Conservation (phyloP, 176 grass and related monocot genomes). For the Oryza brachyantha region DNA sequence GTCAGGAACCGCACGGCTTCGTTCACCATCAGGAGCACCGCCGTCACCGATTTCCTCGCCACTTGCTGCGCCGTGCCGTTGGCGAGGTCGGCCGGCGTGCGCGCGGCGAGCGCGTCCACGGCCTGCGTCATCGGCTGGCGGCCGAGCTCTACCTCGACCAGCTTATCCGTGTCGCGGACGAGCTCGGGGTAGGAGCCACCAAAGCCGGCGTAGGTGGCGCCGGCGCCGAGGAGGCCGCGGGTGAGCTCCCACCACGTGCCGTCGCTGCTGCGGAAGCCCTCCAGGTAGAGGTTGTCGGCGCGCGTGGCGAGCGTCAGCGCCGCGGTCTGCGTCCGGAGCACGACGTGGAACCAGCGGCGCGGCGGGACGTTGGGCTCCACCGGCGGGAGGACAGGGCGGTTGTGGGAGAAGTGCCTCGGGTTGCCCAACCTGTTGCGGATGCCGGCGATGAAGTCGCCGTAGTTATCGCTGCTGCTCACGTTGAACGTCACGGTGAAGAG, state of each 20-base stretch:
- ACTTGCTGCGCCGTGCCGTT: not conserved
- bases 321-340: not conserved
- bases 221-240: not conserved
- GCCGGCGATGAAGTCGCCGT: constrained; percentile 13
- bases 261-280: constrained; percentile 28
- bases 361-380: not conserved
- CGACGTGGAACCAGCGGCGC: constrained; percentile 30
- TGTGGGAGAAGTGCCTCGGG: constrained; percentile 24
- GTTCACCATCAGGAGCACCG: constrained; percentile 31
- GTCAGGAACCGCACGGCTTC: not conserved
- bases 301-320: constrained; percentile 23
- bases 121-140: constrained; percentile 3
- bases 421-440: constrained; percentile 8
- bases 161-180: not conserved
- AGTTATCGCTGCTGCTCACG: constrained; percentile 24
- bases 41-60: not conserved
- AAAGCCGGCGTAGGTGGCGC: constrained; percentile 6
- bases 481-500: constrained; percentile 19
- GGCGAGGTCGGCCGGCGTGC: not conserved
- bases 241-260: constrained; percentile 39
- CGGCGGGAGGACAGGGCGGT: constrained; percentile 27
- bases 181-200: not conserved
- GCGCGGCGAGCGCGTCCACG: constrained; percentile 16
- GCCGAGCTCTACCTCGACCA: not conserved
- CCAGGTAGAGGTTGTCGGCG: constrained; percentile 40